phyloP scores from a whole-genome alignment of 2,329 filamentous ascomycete species.

The Aspergillus sp. region DNA sequence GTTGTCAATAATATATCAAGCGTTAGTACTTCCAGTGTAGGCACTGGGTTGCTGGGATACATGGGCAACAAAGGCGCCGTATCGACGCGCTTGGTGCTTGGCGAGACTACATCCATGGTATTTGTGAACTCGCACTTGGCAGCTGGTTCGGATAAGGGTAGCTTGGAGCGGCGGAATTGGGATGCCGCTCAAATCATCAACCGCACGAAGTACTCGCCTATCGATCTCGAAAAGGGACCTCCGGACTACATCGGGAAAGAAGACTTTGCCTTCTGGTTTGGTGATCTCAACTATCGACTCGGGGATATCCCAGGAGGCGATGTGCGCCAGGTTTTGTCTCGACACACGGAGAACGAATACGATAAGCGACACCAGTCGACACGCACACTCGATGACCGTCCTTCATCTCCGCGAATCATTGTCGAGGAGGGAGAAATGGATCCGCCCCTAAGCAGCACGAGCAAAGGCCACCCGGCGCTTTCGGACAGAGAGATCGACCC shows the following conservation, averaged over 20 bases:
- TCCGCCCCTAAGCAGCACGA: conserved; percentile 1
- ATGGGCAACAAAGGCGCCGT: conserved; percentile 96
- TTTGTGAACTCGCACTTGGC: conserved; percentile 91
- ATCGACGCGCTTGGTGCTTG: conserved; percentile 71
- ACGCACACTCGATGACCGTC: conserved; percentile 18
- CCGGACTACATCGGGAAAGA: conserved; percentile 71
- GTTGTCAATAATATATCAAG: conserved; percentile 69
- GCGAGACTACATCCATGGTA: conserved; percentile 79
- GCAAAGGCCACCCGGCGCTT: conserved; percentile 8
- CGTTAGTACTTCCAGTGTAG: conserved; percentile 74
- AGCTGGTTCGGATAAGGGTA: conserved; percentile 70
- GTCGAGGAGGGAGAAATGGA: conserved; percentile 7
- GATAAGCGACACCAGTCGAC: conserved; percentile 45
- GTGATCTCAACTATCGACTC: conserved; percentile 89
- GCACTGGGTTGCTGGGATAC: conserved; percentile 85
- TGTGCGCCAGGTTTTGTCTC: conserved; percentile 72
- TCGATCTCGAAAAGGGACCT: conserved; percentile 55
- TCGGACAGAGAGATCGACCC: conserved; percentile 62
- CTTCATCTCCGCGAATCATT: conserved; percentile 8
- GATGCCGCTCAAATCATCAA: conserved; percentile 72
- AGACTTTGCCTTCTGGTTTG: conserved; percentile 93
- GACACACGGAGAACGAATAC: conserved; percentile 77
- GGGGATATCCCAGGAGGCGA: conserved; percentile 85
- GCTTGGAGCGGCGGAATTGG: conserved; percentile 81
- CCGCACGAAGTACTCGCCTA: conserved; percentile 70